These are phyloP conservation scores for Tulasnella sp. DNA, from an alignment of 768 basidiomycete species.

Conservation along the genomic window DNA sequence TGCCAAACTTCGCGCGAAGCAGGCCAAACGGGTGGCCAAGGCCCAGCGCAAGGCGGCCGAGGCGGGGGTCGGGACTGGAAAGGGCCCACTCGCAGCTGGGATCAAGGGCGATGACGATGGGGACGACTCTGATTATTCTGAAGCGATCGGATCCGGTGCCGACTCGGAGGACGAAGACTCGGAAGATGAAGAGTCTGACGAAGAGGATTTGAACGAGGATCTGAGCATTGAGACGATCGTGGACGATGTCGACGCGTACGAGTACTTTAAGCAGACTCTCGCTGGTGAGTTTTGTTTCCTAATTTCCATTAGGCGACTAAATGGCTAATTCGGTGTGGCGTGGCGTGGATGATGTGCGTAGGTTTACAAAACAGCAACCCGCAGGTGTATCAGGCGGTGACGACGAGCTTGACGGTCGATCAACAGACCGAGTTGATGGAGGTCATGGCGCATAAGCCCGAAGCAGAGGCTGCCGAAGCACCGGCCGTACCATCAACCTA, in stretches of 20 bases:
- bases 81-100: constrained; percentile 36
- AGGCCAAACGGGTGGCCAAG: constrained; percentile 32
- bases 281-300: constrained; percentile 41
- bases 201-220: constrained; percentile 62
- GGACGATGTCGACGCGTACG: constrained; percentile 68
- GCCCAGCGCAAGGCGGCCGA: constrained; percentile 18
- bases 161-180: constrained; percentile 28
- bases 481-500: neutral
- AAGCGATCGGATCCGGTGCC: constrained; percentile 31
- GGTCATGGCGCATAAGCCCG: constrained; percentile 57
- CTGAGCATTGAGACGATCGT: constrained; percentile 77
- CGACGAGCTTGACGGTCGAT: constrained; percentile 59
- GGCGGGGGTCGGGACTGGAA: constrained; percentile 28
- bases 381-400: constrained; percentile 57
- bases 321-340: too few species aligned
- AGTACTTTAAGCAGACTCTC: constrained; percentile 66
- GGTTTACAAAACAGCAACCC: constrained; percentile 69
- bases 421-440: constrained; percentile 79
- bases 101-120: constrained; percentile 42
- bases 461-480: constrained; percentile 5
- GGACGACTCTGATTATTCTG: constrained; percentile 45
- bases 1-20: constrained; percentile 55
- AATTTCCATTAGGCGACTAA: constrained; percentile 4
- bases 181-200: constrained; percentile 38
- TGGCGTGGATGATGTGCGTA: too few species aligned